Conservation (phyloP, 2,329 filamentous ascomycete genomes). For the Fusarium succisae region DNA sequence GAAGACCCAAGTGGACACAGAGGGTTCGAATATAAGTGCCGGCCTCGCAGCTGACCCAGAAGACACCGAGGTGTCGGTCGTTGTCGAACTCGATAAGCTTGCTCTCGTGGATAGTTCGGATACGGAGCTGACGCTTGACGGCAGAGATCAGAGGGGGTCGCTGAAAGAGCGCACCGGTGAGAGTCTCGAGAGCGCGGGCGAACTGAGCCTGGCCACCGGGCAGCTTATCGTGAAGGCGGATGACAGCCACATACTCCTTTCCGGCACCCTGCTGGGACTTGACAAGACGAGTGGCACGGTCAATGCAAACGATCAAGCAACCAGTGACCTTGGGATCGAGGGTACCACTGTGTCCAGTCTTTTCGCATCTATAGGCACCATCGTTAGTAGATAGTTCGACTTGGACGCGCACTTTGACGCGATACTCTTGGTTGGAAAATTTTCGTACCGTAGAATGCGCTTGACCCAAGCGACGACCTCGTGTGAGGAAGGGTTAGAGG, state of each 20-base stretch:
- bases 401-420: constrained; percentile 20
- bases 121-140: constrained; percentile 98
- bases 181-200: constrained; percentile 89
- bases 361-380: constrained; percentile 65
- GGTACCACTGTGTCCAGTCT: constrained; percentile 98
- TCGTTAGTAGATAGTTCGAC: constrained; percentile 15
- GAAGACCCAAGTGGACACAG: constrained; percentile 87
- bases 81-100: constrained; percentile 98
- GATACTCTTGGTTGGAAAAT: background rate
- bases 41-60: constrained; percentile 98
- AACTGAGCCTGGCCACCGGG: constrained; percentile 94
- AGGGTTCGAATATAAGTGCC: constrained; percentile 99
- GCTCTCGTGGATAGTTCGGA: constrained; percentile 97
- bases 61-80: constrained; percentile 94
- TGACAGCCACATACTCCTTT: constrained; percentile 98
- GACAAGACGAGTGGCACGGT: constrained; percentile 95
- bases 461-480: constrained; percentile 99
- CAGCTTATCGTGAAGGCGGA: constrained; percentile 94
- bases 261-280: constrained; percentile 99
- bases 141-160: constrained; percentile 96
- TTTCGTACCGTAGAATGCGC: constrained; percentile 84
- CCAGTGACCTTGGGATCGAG: constrained; percentile 98
- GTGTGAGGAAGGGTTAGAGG: constrained; percentile 96
- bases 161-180: constrained; percentile 92
- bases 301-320: constrained; percentile 93